phyloP scores from a whole-genome alignment of 164 flowering plant species.

The Berberis vulgaris region DNA sequence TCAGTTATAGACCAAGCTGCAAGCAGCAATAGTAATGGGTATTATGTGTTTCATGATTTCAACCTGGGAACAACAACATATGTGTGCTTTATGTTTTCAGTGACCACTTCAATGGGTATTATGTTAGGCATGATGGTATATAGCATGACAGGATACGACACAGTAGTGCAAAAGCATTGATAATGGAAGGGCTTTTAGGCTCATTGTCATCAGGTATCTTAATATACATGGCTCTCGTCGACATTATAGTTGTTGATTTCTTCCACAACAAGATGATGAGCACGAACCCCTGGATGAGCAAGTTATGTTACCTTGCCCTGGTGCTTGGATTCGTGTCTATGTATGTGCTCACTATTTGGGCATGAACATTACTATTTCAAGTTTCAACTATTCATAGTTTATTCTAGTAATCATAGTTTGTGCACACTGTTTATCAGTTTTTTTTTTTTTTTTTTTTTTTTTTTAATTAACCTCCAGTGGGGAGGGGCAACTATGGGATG shows the following conservation, averaged over 20 bases:
- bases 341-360: constrained; percentile 68
- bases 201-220: constrained; percentile 59
- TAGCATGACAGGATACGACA: constrained; percentile 50
- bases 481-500: too few relatives aligned
- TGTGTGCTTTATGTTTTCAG: constrained; percentile 72
- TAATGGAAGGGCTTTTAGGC: constrained; percentile 60
- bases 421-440: too few relatives aligned
- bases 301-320: constrained; percentile 42
- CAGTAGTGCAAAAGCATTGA: constrained; percentile 46
- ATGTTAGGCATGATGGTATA: constrained; percentile 55
- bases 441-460: too few relatives aligned
- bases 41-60: constrained; percentile 12
- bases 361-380: constrained; percentile 5
- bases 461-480: too few relatives aligned
- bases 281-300: constrained; percentile 33
- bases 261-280: constrained; percentile 64
- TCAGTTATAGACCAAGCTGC: too few relatives aligned
- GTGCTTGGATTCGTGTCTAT: constrained; percentile 62
- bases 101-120: constrained; percentile 70
- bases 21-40: too few relatives aligned
- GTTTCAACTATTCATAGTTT: too few relatives aligned
- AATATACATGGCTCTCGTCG: constrained; percentile 75
- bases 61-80: constrained; percentile 44
- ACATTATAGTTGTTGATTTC: constrained; percentile 63
- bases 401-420: too few relatives aligned